phyloP scores from a whole-genome alignment of 2,329 filamentous ascomycete genomes.

The Ilyonectria sp. region DNA sequence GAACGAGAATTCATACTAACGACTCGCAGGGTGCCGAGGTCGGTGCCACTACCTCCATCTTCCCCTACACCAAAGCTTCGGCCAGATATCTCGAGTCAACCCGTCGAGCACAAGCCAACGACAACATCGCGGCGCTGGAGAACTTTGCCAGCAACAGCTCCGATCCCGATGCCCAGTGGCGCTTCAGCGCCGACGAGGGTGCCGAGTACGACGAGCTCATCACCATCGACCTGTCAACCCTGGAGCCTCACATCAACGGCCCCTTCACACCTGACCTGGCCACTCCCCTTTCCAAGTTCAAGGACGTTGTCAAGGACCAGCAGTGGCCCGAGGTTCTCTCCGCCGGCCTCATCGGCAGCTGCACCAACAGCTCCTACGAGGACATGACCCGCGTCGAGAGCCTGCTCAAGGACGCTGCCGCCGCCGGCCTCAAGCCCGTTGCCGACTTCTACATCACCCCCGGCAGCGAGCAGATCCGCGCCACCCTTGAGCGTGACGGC shows the following conservation, averaged over 20 bases:
- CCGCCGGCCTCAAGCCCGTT: slow-evolving; percentile 96
- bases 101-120: slow-evolving; percentile 75
- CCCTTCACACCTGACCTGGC: slow-evolving; percentile 99
- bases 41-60: slow-evolving; percentile 94
- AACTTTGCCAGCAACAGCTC: slow-evolving; percentile 63
- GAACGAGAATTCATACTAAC: neutral
- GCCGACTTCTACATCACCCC: slow-evolving; percentile 94
- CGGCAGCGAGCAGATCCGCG: slow-evolving; percentile 96
- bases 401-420: slow-evolving; percentile 82
- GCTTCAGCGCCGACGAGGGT: slow-evolving; percentile 83
- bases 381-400: slow-evolving; percentile 97
- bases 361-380: slow-evolving; percentile 90
- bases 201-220: slow-evolving; percentile 97
- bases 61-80: slow-evolving; percentile 91
- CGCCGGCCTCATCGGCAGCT: slow-evolving; percentile 96
- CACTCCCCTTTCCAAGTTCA: slow-evolving; percentile 98
- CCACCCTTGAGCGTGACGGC: slow-evolving; percentile 91
- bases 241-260: slow-evolving; percentile 98
- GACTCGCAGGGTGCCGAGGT: slow-evolving; percentile 73
- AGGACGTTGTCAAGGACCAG: slow-evolving; percentile 93
- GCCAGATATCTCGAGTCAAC: slow-evolving; percentile 90
- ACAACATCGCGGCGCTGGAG: slow-evolving; percentile 74
- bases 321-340: slow-evolving; percentile 97
- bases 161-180: slow-evolving; percentile 66
- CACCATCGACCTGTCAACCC: slow-evolving; percentile 93